Evolutionary conservation across 2,329 filamentous ascomycete species (phyloP).

Genomic region (Diaporthe ilicicola): DNA sequence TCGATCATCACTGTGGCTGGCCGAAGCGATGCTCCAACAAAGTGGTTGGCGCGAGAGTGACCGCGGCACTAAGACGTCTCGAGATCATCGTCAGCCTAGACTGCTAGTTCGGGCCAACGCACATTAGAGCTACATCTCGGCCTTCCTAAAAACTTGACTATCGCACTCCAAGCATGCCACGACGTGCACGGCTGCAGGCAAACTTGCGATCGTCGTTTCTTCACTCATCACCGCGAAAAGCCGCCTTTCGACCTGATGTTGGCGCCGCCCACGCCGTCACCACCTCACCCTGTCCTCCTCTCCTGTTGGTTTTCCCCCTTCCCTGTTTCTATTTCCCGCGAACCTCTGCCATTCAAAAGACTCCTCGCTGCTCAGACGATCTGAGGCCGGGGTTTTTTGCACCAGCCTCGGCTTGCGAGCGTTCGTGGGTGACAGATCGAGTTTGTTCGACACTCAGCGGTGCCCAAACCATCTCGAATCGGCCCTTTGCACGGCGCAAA

Average conservation of each 20-base stretch:
- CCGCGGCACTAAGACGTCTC: neutral
- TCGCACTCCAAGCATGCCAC: neutral
- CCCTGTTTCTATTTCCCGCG: neutral
- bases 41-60: conserved; percentile 6
- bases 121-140: neutral
- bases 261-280: neutral
- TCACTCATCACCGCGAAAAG: neutral
- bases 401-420: neutral
- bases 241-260: conserved; percentile 1
- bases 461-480: neutral
- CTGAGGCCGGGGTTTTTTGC: neutral
- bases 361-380: neutral
- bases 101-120: neutral
- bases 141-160: neutral
- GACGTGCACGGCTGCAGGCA: neutral
- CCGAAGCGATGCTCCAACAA: conserved; percentile 67
- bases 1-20: conserved; percentile 90
- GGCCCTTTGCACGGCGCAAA: conserved; percentile 19
- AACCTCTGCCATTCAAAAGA: neutral
- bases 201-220: neutral
- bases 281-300: neutral
- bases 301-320: no score
- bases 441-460: neutral
- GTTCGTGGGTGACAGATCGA: neutral
- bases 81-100: conserved; percentile 6